Conservation (phyloP, 768 basidiomycete species). For the Asterophora lycoperdoides region DNA sequence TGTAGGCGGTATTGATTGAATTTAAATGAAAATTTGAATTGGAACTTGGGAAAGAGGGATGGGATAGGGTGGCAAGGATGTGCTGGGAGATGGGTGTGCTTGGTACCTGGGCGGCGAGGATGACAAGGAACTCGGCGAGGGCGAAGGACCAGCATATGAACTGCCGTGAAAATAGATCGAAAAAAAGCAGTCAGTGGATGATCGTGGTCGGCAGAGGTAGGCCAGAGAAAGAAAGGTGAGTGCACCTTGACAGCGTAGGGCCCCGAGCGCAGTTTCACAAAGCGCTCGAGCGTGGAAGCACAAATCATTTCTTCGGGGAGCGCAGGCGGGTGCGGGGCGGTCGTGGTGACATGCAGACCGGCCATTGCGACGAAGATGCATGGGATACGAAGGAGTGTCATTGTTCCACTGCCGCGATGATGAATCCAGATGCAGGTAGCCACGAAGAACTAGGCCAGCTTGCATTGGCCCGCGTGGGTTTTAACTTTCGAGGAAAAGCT, state of each 20-base stretch:
- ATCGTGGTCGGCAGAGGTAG: not conserved
- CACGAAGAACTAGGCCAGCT: too few relatives aligned
- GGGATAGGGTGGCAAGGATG: slow-evolving; percentile 27
- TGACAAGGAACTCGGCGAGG: slow-evolving; percentile 33
- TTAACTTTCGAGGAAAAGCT: too few relatives aligned
- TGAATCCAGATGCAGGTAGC: too few relatives aligned
- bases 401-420: slow-evolving; percentile 46
- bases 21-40: too few relatives aligned
- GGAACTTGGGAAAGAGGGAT: too few relatives aligned
- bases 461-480: too few relatives aligned
- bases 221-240: not conserved
- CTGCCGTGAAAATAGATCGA: slow-evolving; percentile 27
- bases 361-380: slow-evolving; percentile 39
- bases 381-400: slow-evolving; percentile 37
- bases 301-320: slow-evolving; percentile 27
- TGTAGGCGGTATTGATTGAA: slow-evolving; percentile 15
- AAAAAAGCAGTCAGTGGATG: too few relatives aligned
- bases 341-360: slow-evolving; percentile 40
- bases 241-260: slow-evolving; percentile 33
- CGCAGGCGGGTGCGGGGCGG: slow-evolving; percentile 43
- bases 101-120: slow-evolving; percentile 28
- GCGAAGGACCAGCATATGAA: slow-evolving; percentile 34
- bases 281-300: slow-evolving; percentile 32
- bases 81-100: slow-evolving; percentile 10
- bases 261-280: slow-evolving; percentile 32